A percentile compares a stretch with the other conserved stretches of the same genome.
phyloP scores from a whole-genome alignment of 176 grass and related monocot genomes.

The Juncus effusus region DNA sequence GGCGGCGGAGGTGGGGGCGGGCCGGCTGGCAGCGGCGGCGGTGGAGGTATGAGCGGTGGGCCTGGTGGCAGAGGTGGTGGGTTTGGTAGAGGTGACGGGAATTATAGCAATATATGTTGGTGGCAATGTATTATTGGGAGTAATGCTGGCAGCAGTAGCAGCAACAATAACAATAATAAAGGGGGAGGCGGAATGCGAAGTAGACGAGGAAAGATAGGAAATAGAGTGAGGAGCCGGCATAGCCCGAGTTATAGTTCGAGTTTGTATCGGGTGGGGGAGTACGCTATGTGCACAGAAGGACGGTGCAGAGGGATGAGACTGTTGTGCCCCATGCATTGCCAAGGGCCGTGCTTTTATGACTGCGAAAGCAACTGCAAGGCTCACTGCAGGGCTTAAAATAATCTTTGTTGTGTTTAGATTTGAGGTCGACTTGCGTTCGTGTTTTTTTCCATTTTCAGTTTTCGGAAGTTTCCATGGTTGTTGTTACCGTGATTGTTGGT shows the following conservation, averaged over 20 bases:
- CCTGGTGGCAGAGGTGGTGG: conserved; percentile 23
- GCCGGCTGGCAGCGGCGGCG: not conserved
- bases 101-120: conserved; percentile 38
- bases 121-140: conserved; percentile 8
- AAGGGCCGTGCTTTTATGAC: conserved; percentile 90
- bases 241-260: conserved; percentile 72
- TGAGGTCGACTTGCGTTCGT: not conserved
- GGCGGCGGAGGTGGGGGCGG: conserved; percentile 26
- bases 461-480: not conserved
- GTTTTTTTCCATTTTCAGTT: not conserved
- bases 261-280: conserved; percentile 70
- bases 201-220: conserved; percentile 5
- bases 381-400: conserved; percentile 65
- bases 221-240: not conserved
- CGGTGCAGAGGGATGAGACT: conserved; percentile 62
- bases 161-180: not conserved
- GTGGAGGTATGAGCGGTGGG: conserved; percentile 20
- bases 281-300: conserved; percentile 62
- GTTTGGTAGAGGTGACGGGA: conserved; percentile 21
- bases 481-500: not conserved
- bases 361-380: conserved; percentile 75
- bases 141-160: not conserved
- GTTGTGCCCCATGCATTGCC: conserved; percentile 81
- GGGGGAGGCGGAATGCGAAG: not conserved
- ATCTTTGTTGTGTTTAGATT: not conserved